A percentile compares a stretch with the other conserved stretches of the same genome.
Evolutionary conservation across 139 green algal species (phyloP).

Genomic region (Chlamydomonas incerta): DNA sequence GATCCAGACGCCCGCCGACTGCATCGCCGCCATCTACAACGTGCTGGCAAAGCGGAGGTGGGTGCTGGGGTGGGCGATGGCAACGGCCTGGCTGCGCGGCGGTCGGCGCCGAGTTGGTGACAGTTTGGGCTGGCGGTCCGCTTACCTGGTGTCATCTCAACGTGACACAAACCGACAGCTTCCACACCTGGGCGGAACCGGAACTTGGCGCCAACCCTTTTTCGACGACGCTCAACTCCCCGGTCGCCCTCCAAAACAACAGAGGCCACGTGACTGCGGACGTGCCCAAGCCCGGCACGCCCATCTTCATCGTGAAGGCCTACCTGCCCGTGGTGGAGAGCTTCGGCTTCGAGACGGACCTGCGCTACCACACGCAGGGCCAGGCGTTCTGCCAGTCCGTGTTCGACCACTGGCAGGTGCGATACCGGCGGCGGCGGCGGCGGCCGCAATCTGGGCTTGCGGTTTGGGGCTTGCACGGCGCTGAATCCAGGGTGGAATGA

Average conservation of each 20-base stretch:
- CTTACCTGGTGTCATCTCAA: too few relatives aligned
- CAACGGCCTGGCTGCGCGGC: too few relatives aligned
- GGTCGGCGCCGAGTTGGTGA: too few relatives aligned
- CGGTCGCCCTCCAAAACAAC: neutral
- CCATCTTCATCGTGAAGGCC: slow-evolving; percentile 93
- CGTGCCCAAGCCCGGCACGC: slow-evolving; percentile 86
- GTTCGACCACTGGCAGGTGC: slow-evolving; percentile 98
- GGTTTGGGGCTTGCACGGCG: too few relatives aligned
- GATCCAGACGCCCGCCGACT: slow-evolving; percentile 89
- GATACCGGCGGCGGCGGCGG: too few relatives aligned
- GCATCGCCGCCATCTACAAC: slow-evolving; percentile 96
- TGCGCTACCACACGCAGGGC: slow-evolving; percentile 96
- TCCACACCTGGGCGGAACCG: too few relatives aligned
- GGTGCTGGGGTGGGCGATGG: too few relatives aligned
- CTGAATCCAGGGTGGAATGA: too few relatives aligned
- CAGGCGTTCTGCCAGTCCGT: slow-evolving; percentile 95
- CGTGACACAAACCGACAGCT: too few relatives aligned
- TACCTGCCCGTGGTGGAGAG: slow-evolving; percentile 95
- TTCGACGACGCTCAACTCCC: neutral
- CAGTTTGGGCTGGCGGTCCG: too few relatives aligned
- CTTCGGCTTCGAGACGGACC: slow-evolving; percentile 99
- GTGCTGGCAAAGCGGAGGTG: slow-evolving; percentile 90
- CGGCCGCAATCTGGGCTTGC: too few relatives aligned
- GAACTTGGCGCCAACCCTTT: too few relatives aligned
- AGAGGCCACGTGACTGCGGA: slow-evolving; percentile 94